phyloP scores from a whole-genome alignment of 306 rosid genomes.

The Erythrophleum fordii region DNA sequence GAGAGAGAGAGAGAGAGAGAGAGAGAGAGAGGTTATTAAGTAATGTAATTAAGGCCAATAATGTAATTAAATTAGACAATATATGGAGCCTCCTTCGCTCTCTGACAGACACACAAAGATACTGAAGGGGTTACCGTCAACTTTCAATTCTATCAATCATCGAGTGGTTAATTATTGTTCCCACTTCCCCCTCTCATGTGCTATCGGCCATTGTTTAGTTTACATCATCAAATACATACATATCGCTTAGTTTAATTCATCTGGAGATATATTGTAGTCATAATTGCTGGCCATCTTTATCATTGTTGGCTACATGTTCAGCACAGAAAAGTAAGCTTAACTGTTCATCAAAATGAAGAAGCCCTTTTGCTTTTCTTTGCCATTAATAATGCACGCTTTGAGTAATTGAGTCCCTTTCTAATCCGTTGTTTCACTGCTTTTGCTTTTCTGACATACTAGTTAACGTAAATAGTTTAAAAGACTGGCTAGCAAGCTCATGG shows the following conservation, averaged over 20 bases:
- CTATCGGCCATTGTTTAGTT: neutral
- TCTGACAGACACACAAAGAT: neutral
- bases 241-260: neutral
- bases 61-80: neutral
- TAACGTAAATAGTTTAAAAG: neutral
- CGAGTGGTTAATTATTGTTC: conserved; percentile 6
- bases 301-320: conserved; percentile 16
- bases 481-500: too few relatives aligned
- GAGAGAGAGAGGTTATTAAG: neutral
- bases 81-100: neutral
- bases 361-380: neutral
- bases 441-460: neutral
- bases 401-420: neutral
- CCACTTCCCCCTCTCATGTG: neutral
- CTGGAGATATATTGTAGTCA: neutral
- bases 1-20: too few relatives aligned
- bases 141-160: neutral
- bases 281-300: conserved; percentile 9
- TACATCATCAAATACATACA: conserved; percentile 3
- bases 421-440: neutral
- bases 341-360: conserved; percentile 3
- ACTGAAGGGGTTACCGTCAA: neutral
- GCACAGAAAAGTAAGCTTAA: neutral
- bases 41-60: neutral
- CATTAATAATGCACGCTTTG: neutral